Evolutionary conservation across 306 rosid species (phyloP).

Genomic region (Castanopsis chinensis): DNA sequence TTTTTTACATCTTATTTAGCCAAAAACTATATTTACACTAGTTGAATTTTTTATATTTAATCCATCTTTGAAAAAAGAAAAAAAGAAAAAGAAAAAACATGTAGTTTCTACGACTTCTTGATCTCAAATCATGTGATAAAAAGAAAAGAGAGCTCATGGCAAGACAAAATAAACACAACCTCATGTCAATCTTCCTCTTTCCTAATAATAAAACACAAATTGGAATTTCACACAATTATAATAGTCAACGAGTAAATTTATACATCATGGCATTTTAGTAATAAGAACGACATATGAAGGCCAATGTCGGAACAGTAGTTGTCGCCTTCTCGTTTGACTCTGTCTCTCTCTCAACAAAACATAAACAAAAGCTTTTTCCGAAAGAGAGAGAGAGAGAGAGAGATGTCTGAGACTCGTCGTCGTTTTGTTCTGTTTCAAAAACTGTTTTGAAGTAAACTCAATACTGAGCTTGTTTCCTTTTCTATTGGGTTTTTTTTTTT

Average conservation of each 20-base stretch:
- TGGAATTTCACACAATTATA: too few species aligned
- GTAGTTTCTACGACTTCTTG: too few species aligned
- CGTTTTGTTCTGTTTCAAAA: conserved; percentile 1
- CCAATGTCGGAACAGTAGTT: neutral
- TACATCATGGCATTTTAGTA: conserved; percentile 7
- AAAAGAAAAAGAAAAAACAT: too few species aligned
- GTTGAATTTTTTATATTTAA: too few species aligned
- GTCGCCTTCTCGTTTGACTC: neutral
- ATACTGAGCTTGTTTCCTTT: too few species aligned
- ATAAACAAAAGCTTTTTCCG: neutral
- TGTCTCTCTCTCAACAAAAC: neutral
- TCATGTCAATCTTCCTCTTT: neutral
- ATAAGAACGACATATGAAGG: neutral
- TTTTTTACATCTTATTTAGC: too few species aligned
- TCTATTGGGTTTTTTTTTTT: too few species aligned
- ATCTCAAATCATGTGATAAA: neutral
- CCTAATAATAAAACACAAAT: neutral
- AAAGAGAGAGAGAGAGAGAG: neutral
- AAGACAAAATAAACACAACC: neutral
- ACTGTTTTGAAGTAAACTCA: neutral
- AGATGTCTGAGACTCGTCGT: conserved; percentile 3
- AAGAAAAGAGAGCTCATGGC: neutral
- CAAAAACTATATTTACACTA: too few species aligned
- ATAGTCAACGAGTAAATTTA: neutral
- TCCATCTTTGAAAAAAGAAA: too few species aligned